phyloP scores from a whole-genome alignment of 345 rosid species.

The Durio zibethinus region DNA sequence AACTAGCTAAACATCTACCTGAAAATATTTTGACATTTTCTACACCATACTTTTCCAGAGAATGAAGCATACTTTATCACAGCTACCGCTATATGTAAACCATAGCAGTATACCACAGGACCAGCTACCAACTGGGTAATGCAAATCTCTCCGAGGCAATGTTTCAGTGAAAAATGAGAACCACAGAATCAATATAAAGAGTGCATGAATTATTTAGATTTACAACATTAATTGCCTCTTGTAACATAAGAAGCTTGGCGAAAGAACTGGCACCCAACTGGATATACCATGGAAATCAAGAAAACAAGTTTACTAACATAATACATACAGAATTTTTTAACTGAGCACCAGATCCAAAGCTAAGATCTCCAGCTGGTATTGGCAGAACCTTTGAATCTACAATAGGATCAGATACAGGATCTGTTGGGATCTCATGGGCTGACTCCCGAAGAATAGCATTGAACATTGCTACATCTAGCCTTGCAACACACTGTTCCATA shows the following conservation, averaged over 20 bases:
- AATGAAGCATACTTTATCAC: not conserved
- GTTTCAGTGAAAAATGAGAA: not conserved
- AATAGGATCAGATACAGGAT: slow-evolving; percentile 91
- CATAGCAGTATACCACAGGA: not conserved
- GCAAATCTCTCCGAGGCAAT: not conserved
- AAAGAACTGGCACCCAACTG: not conserved
- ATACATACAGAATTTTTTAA: slow-evolving; percentile 75
- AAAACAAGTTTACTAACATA: not conserved
- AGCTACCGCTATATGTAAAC: slow-evolving; percentile 1
- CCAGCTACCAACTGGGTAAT: not conserved
- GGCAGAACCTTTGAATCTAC: slow-evolving; percentile 83
- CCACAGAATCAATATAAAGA: not conserved
- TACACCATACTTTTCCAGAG: not conserved
- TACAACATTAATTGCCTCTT: not conserved
- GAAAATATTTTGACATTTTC: not conserved
- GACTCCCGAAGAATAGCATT: slow-evolving; percentile 95
- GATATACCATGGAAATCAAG: not conserved
- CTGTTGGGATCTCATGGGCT: slow-evolving; percentile 83
- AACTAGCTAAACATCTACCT: not conserved
- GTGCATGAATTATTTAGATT: not conserved
- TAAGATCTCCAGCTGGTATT: slow-evolving; percentile 86
- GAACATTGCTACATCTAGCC: slow-evolving; percentile 95
- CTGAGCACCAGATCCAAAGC: slow-evolving; percentile 98
- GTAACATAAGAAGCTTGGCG: not conserved
- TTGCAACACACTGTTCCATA: slow-evolving; percentile 72